These are phyloP conservation scores for Sutorius australiensis DNA, from an alignment of 768 basidiomycete species.

Conservation along the genomic window DNA sequence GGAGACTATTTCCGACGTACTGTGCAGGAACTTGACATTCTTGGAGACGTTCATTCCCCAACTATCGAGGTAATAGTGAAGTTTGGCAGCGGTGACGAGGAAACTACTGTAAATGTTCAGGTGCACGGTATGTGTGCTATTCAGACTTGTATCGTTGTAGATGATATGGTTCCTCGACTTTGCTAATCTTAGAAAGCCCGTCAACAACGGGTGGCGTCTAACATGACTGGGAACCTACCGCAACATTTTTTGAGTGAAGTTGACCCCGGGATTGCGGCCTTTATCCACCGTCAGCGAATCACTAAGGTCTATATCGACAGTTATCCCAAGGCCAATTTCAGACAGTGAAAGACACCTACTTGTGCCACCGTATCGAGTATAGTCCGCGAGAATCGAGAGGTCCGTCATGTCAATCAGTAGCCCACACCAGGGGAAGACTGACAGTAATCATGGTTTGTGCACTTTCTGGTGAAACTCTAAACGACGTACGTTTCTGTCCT, in stretches of 20 bases:
- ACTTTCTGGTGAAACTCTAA: neutral
- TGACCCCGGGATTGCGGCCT: conserved; percentile 58
- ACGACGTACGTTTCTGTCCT: conserved; percentile 37
- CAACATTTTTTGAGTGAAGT: conserved; percentile 71
- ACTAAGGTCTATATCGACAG: conserved; percentile 45
- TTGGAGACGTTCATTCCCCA: conserved; percentile 48
- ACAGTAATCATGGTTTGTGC: neutral
- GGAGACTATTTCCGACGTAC: conserved; percentile 36
- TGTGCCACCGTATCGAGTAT: conserved; percentile 57
- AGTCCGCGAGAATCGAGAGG: conserved; percentile 78
- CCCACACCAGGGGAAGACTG: conserved; percentile 95
- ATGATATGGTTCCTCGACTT: conserved; percentile 76
- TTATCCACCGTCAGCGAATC: conserved; percentile 71
- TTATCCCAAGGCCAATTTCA: neutral
- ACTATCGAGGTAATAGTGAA: conserved; percentile 72
- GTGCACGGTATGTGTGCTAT: conserved; percentile 57
- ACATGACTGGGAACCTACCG: conserved; percentile 45
- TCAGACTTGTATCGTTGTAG: conserved; percentile 72
- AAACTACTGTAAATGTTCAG: conserved; percentile 88
- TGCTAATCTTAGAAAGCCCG: conserved; percentile 47
- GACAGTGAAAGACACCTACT: conserved; percentile 40
- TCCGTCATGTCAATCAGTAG: conserved; percentile 69
- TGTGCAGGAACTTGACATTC: conserved; percentile 48
- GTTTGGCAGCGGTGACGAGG: conserved; percentile 77
- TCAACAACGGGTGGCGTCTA: conserved; percentile 2